Percentiles rank a stretch among this genome's conserved stretches.
These are phyloP conservation scores for Tetrapisispora arboricola DNA, from an alignment of 805 yeast genomes.

Conservation along the genomic window DNA sequence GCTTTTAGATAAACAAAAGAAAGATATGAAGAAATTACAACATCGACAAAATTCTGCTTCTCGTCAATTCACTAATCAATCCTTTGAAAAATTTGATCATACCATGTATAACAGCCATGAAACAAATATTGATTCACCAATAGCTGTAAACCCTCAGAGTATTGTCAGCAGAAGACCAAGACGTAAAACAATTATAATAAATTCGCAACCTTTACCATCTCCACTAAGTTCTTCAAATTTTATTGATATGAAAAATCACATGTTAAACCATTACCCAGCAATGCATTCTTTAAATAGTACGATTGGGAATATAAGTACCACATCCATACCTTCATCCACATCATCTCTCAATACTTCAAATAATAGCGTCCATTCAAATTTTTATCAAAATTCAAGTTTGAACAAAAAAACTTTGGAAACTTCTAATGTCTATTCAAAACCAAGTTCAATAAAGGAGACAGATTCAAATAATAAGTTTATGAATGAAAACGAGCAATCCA, in stretches of 20 bases:
- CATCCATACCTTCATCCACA: constrained; percentile 5
- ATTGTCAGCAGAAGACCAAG: constrained; percentile 39
- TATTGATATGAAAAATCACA: constrained; percentile 26
- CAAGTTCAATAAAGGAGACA: background rate
- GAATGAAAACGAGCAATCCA: background rate
- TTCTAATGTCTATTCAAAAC: background rate
- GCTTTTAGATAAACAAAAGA: constrained; percentile 42
- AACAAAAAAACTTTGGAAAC: constrained; percentile 1
- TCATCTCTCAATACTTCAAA: constrained; percentile 7
- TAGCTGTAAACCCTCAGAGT: constrained; percentile 5
- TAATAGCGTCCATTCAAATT: constrained; percentile 2
- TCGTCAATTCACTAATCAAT: background rate
- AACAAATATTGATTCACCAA: background rate
- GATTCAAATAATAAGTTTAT: background rate
- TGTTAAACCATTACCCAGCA: constrained; percentile 11
- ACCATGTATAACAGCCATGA: background rate
- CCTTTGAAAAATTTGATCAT: background rate
- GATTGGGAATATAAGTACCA: background rate
- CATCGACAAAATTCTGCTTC: constrained; percentile 6
- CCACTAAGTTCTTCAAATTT: constrained; percentile 53
- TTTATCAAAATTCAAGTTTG: background rate
- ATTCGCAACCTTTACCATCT: constrained; percentile 88
- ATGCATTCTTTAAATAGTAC: background rate
- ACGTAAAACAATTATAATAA: constrained; percentile 69
- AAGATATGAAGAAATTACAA: constrained; percentile 33